phyloP scores from a whole-genome alignment of 192 early-diverging fungal species.

The Coemansia sp. region DNA sequence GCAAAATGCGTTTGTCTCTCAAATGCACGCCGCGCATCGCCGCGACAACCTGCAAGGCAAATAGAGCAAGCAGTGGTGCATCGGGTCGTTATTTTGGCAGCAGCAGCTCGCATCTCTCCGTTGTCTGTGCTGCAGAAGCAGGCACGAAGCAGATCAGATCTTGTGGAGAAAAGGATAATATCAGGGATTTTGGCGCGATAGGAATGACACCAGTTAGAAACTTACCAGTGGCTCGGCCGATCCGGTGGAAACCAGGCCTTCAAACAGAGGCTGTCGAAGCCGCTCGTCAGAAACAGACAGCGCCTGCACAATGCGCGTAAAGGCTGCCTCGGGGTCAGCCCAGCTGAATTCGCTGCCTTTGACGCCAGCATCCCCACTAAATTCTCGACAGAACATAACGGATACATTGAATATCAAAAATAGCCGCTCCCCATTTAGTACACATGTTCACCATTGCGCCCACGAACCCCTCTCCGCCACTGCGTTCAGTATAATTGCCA shows the following conservation, averaged over 20 bases:
- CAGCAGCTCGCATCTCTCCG: no score
- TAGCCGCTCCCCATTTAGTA: background rate
- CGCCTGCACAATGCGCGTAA: slow-evolving; percentile 30
- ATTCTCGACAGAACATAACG: background rate
- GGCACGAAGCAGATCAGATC: slow-evolving; percentile 12
- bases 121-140: slow-evolving; percentile 3
- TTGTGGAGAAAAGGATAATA: background rate
- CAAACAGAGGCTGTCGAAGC: slow-evolving; percentile 39
- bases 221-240: slow-evolving; percentile 53
- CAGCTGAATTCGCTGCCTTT: slow-evolving; percentile 18
- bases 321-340: slow-evolving; percentile 37
- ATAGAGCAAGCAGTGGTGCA: slow-evolving; percentile 5
- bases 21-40: background rate
- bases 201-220: background rate
- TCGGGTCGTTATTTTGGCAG: background rate
- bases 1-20: background rate
- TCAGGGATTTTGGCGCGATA: no score
- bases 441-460: background rate
- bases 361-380: slow-evolving; percentile 3
- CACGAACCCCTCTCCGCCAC: no score
- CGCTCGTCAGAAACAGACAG: slow-evolving; percentile 30
- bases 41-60: background rate
- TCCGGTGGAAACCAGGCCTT: slow-evolving; percentile 48
- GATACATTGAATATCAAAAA: background rate
- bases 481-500: no score